These are phyloP conservation scores for Penicillium sp. DNA, from an alignment of 2,329 filamentous ascomycete species.

Conservation along the genomic window DNA sequence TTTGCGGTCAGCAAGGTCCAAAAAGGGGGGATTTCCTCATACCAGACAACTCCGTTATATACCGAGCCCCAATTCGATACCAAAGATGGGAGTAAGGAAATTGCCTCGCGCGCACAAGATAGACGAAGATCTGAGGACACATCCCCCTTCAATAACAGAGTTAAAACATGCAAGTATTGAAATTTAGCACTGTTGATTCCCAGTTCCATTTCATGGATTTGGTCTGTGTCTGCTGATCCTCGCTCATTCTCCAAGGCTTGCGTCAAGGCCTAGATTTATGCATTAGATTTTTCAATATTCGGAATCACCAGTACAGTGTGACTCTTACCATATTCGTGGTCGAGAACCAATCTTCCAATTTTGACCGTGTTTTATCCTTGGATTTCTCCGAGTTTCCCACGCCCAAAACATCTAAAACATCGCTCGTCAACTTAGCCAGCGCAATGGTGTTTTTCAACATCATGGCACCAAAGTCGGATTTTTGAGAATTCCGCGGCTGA, in stretches of 20 bases:
- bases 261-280: background rate
- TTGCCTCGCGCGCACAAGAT: constrained; percentile 14
- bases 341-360: background rate
- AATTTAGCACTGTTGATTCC: constrained; percentile 12
- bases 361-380: background rate
- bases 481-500: background rate
- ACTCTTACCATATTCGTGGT: background rate
- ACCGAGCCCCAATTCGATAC: constrained; percentile 17
- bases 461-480: background rate
- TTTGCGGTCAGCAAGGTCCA: background rate
- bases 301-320: background rate
- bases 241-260: background rate
- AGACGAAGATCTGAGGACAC: background rate
- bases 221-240: background rate
- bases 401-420: background rate
- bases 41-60: constrained; percentile 19
- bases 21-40: background rate
- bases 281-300: background rate
- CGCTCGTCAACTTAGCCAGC: background rate
- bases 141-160: constrained; percentile 8
- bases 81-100: constrained; percentile 9
- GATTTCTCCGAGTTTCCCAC: background rate
- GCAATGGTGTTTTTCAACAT: background rate
- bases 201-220: constrained; percentile 11
- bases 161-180: constrained; percentile 8